Conservation (phyloP, 345 rosid genomes). For the Dipteronia dyeriana region DNA sequence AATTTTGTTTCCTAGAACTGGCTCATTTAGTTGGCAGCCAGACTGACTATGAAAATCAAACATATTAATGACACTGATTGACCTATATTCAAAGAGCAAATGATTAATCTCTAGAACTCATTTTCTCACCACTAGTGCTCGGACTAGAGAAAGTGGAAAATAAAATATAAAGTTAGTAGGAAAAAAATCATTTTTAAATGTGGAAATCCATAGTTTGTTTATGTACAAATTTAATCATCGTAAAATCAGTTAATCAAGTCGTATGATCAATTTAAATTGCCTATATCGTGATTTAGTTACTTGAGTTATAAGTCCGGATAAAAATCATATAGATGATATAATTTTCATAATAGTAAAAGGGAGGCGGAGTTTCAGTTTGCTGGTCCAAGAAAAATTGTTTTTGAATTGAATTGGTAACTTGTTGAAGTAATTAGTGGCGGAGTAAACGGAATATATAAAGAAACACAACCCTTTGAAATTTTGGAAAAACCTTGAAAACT, state of each 20-base stretch:
- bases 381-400: background rate
- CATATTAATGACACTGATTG: background rate
- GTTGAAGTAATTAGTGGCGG: background rate
- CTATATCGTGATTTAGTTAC: too few species aligned
- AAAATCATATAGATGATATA: too few species aligned
- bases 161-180: background rate
- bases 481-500: background rate
- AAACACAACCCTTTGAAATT: background rate
- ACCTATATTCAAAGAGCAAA: background rate
- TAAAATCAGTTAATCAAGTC: too few species aligned
- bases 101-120: conserved; percentile 10
- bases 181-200: background rate
- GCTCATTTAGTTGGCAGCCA: conserved; percentile 14
- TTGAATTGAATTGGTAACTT: background rate
- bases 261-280: too few species aligned
- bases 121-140: background rate
- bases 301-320: too few species aligned
- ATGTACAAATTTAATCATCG: background rate
- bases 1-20: conserved; percentile 27
- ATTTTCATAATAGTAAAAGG: background rate
- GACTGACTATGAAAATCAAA: conserved; percentile 11
- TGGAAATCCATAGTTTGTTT: too few species aligned
- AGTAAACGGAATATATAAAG: background rate
- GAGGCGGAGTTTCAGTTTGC: background rate
- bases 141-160: background rate